Conservation (phyloP, 768 basidiomycete genomes). For the Favolaschia claudopus region DNA sequence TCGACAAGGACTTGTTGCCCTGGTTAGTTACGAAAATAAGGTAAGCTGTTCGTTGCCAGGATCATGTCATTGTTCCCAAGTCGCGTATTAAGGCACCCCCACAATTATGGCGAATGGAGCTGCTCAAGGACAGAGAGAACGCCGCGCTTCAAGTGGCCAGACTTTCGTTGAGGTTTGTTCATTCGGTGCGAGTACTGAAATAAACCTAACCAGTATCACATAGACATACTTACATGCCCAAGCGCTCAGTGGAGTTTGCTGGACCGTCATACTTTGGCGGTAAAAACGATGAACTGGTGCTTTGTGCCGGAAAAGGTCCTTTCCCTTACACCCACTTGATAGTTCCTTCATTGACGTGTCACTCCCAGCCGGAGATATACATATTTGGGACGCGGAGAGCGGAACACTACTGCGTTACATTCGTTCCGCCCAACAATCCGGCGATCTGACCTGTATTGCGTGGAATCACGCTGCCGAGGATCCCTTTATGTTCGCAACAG, state of each 20-base stretch:
- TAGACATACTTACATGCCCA: constrained; percentile 80
- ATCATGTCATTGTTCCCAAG: background rate
- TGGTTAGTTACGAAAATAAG: constrained; percentile 80
- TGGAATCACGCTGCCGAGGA: constrained; percentile 76
- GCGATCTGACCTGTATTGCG: constrained; percentile 80
- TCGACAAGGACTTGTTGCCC: constrained; percentile 59
- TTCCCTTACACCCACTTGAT: background rate
- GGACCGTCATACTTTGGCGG: constrained; percentile 88
- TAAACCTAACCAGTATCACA: constrained; percentile 32
- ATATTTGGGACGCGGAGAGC: constrained; percentile 88
- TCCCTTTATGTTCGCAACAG: constrained; percentile 79
- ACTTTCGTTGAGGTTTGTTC: constrained; percentile 48
- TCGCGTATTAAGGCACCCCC: constrained; percentile 63
- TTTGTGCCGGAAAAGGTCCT: constrained; percentile 79
- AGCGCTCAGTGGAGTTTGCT: constrained; percentile 72
- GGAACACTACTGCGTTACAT: constrained; percentile 76
- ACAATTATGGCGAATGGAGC: constrained; percentile 77
- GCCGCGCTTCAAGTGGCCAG: constrained; percentile 41
- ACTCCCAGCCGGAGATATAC: constrained; percentile 74
- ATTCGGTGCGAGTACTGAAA: background rate
- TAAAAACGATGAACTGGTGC: constrained; percentile 76
- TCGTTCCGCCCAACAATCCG: constrained; percentile 59
- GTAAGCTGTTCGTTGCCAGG: constrained; percentile 38
- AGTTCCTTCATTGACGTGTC: background rate
- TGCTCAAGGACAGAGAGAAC: constrained; percentile 61